Evolutionary conservation across 139 green algal genomes (phyloP).

Genomic region (Picocystis salinarum): DNA sequence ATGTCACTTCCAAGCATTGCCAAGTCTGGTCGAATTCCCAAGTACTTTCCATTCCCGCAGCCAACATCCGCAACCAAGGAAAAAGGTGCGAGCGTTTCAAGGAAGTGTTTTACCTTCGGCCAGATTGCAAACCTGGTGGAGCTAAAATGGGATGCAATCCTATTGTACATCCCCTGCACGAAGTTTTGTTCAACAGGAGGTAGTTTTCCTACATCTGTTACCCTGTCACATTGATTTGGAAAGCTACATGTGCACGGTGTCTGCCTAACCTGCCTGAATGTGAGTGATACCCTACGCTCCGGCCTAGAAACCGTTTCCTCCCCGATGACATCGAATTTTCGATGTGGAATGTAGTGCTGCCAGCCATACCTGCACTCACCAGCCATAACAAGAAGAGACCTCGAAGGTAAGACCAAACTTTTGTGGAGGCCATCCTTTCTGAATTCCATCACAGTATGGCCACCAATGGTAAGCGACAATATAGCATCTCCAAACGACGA

Average conservation of each 20-base stretch:
- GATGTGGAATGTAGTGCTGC: constrained; percentile 88
- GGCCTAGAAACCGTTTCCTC: constrained; percentile 15
- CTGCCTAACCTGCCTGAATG: constrained; percentile 49
- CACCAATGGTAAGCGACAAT: constrained; percentile 56
- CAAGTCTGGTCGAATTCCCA: constrained; percentile 51
- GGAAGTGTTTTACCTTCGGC: constrained; percentile 65
- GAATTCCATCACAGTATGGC: constrained; percentile 69
- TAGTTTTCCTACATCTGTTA: constrained; percentile 7
- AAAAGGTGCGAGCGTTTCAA: constrained; percentile 40
- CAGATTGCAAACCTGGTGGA: constrained; percentile 69
- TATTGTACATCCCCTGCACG: constrained; percentile 83
- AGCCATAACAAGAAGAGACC: constrained; percentile 64
- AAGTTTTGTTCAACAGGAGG: constrained; percentile 17
- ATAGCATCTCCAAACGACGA: constrained; percentile 74
- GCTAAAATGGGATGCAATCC: constrained; percentile 88
- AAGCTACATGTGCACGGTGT: constrained; percentile 55
- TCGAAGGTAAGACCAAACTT: constrained; percentile 6
- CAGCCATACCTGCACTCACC: constrained; percentile 63
- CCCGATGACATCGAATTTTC: constrained; percentile 45
- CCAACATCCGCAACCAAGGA: constrained; percentile 72
- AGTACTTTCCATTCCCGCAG: constrained; percentile 97
- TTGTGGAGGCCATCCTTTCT: constrained; percentile 1
- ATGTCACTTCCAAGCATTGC: constrained; percentile 46
- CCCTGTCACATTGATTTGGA: constrained; percentile 66
- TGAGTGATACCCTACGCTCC: constrained; percentile 55